Evolutionary conservation across 257 asterid genomes (phyloP).

Genomic region (Thymus mandschuricus): DNA sequence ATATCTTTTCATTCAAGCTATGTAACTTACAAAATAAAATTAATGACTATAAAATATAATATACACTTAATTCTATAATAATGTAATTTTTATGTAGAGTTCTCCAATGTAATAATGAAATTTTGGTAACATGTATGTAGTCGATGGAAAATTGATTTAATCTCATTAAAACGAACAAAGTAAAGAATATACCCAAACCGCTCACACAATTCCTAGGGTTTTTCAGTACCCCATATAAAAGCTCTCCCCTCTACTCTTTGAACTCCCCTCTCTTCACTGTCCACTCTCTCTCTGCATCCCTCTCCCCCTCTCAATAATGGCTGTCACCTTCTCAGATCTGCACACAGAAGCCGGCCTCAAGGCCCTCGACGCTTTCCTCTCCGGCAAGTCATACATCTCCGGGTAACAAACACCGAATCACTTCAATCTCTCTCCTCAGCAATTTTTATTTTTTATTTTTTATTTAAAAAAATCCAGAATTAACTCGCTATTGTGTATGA

Average conservation of each 20-base stretch:
- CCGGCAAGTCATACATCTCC: conserved; percentile 77
- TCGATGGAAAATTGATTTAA: too few species aligned
- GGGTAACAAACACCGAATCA: conserved; percentile 42
- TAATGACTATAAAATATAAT: too few species aligned
- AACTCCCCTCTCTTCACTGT: background rate
- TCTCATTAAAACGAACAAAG: background rate
- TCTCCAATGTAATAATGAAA: too few species aligned
- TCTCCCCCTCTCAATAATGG: conserved; percentile 47
- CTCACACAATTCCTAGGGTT: conserved; percentile 45
- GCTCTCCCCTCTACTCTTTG: background rate
- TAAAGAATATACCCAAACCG: conserved; percentile 20
- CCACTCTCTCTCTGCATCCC: conserved; percentile 8
- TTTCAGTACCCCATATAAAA: conserved; percentile 42
- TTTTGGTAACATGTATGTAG: too few species aligned
- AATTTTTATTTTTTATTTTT: background rate
- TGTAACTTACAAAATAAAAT: too few species aligned
- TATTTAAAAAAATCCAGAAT: background rate
- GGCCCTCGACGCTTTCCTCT: conserved; percentile 62
- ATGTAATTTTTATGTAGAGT: too few species aligned
- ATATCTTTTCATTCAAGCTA: too few species aligned
- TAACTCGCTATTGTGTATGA: background rate
- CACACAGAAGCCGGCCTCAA: conserved; percentile 80
- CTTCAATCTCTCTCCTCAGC: background rate
- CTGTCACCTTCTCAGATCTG: conserved; percentile 78
- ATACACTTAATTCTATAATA: too few species aligned